phyloP scores from a whole-genome alignment of 306 rosid genomes.

The Calophaca sinica region DNA sequence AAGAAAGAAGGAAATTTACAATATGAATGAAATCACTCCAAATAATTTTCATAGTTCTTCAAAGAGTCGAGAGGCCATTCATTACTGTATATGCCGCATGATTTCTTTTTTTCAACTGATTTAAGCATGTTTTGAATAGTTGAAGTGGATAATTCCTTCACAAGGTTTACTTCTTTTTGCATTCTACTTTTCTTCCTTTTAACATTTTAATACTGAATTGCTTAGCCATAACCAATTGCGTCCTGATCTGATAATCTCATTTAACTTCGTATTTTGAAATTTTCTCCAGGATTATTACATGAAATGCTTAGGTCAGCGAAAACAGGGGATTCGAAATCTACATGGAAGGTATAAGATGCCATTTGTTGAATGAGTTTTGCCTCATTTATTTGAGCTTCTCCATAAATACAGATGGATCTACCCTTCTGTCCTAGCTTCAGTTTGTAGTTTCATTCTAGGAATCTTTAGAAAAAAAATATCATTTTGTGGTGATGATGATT shows the following conservation, averaged over 20 bases:
- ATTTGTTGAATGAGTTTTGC: slow-evolving; percentile 32
- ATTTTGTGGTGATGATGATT: slow-evolving; percentile 38
- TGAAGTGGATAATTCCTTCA: slow-evolving; percentile 36
- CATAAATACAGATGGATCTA: neutral
- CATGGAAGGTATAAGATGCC: slow-evolving; percentile 87
- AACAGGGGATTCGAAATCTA: slow-evolving; percentile 94
- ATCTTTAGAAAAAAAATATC: neutral
- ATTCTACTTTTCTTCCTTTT: slow-evolving; percentile 26
- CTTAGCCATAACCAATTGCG: slow-evolving; percentile 31
- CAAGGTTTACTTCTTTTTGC: slow-evolving; percentile 13
- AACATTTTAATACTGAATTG: slow-evolving; percentile 28
- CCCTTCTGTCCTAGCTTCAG: slow-evolving; percentile 35
- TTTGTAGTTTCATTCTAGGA: slow-evolving; percentile 40
- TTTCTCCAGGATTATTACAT: slow-evolving; percentile 75
- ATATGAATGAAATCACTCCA: slow-evolving; percentile 14
- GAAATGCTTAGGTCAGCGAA: slow-evolving; percentile 95
- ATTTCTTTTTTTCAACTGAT: neutral
- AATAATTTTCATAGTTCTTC: slow-evolving; percentile 1
- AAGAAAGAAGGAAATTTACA: slow-evolving; percentile 20
- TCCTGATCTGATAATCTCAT: slow-evolving; percentile 30
- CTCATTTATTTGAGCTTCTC: slow-evolving; percentile 7
- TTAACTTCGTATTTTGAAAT: slow-evolving; percentile 36
- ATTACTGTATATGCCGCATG: neutral
- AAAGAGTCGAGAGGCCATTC: neutral
- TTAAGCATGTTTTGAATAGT: slow-evolving; percentile 23